These are phyloP conservation scores for Talaromyces verruculosus DNA, from an alignment of 2,329 filamentous ascomycete species.

Conservation along the genomic window DNA sequence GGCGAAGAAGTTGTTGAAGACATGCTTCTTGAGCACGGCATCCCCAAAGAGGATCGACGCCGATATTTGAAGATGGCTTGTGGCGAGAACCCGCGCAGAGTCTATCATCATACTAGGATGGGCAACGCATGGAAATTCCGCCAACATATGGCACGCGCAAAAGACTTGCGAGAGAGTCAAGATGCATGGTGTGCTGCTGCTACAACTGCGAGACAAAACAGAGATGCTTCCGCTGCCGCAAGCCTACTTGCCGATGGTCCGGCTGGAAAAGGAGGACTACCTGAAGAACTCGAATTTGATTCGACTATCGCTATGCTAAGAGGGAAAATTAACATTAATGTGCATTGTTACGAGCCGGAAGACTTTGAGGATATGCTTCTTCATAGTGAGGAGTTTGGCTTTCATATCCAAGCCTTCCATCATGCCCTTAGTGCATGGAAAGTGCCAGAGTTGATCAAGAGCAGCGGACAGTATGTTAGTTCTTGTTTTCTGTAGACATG, in stretches of 20 bases:
- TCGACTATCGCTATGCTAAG: conserved; percentile 62
- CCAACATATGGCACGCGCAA: conserved; percentile 65
- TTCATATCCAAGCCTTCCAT: conserved; percentile 66
- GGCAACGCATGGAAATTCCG: conserved; percentile 70
- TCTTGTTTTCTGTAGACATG: no score
- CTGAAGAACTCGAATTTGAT: conserved; percentile 64
- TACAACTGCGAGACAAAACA: conserved; percentile 31
- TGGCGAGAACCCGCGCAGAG: conserved; percentile 66
- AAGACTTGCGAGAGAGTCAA: conserved; percentile 57
- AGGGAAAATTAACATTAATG: conserved; percentile 68
- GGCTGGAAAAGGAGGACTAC: conserved; percentile 57
- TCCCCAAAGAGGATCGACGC: conserved; percentile 55
- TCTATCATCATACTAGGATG: conserved; percentile 63
- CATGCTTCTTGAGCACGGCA: conserved; percentile 65
- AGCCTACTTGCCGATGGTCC: conserved; percentile 18
- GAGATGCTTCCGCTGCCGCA: conserved; percentile 18
- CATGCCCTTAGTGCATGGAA: conserved; percentile 68
- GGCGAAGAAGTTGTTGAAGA: conserved; percentile 62
- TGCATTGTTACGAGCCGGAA: conserved; percentile 69
- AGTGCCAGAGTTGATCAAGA: conserved; percentile 57
- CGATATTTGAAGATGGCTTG: conserved; percentile 77
- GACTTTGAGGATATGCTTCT: conserved; percentile 69
- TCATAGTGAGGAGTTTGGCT: conserved; percentile 71
- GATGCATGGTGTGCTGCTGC: conserved; percentile 68
- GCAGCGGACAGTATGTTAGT: conserved; percentile 25